These are phyloP conservation scores for Polychaeton citri DNA, from an alignment of 2,329 filamentous ascomycete species.

Conservation along the genomic window DNA sequence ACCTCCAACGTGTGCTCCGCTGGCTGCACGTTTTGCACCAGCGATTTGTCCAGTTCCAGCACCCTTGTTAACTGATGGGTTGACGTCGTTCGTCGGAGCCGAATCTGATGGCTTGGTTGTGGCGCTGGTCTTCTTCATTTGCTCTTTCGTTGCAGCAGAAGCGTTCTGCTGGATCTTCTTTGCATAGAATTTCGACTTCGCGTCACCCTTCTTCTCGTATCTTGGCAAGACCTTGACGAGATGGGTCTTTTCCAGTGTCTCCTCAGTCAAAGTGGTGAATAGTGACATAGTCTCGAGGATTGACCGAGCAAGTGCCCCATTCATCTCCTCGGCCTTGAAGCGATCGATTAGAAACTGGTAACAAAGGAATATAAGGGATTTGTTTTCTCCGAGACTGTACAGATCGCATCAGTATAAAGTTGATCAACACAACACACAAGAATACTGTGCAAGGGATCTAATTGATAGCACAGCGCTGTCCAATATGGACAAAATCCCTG, in stretches of 20 bases:
- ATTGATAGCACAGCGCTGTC: not conserved
- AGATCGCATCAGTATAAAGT: constrained; percentile 2
- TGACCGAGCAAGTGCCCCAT: constrained; percentile 26
- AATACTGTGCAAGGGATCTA: no score
- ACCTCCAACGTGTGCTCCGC: constrained; percentile 9
- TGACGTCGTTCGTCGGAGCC: not conserved
- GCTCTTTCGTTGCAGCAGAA: constrained; percentile 5
- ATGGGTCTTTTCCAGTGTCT: constrained; percentile 48
- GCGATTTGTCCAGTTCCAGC: constrained; percentile 11
- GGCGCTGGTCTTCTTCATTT: constrained; percentile 15
- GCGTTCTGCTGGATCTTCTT: constrained; percentile 39
- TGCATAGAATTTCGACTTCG: constrained; percentile 49
- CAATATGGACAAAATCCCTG: no score
- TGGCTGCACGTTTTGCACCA: constrained; percentile 21
- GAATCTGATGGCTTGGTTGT: constrained; percentile 17
- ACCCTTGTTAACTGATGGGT: constrained; percentile 3
- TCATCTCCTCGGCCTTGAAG: constrained; percentile 30
- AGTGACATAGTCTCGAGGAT: constrained; percentile 46
- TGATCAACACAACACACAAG: no score
- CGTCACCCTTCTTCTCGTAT: constrained; percentile 52
- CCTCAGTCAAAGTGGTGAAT: constrained; percentile 49
- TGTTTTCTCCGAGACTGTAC: constrained; percentile 17
- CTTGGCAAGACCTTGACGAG: constrained; percentile 51
- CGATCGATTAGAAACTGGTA: constrained; percentile 38
- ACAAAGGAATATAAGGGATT: constrained; percentile 30